Evolutionary conservation across 2,329 filamentous ascomycete species (phyloP), one percentile per base, ranked within the genome.

Genomic region (Rutstroemia sydowiana): DNA sequence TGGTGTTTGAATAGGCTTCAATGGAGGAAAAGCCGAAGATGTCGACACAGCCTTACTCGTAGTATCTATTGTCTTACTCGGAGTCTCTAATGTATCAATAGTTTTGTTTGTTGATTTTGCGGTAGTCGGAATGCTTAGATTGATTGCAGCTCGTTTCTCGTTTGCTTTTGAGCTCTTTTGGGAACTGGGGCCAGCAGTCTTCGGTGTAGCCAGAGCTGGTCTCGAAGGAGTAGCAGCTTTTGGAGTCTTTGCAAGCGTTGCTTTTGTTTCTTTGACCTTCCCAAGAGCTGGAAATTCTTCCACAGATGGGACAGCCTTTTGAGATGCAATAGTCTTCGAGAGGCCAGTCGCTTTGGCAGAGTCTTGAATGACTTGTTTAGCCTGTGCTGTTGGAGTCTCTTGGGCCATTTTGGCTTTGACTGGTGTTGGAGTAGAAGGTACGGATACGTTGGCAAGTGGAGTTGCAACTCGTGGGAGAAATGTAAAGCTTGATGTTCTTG

Each of bases 281-380:
- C 42, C 72, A 5, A 84, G 68, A 3, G 79, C 75, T 10, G 82
- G 82, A 59, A 84, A 85, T 58, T 85, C 81, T 59, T 84, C 79
- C 21, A 16, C 41, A 28, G 21, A 30, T 18, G 16, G 28, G 20
- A 44, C 11, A 8, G 14, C 13, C 21, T 28, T 44, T 14, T 31
- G 62, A 18, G 60, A 67, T 36, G 57, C 53, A n/a, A 71, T 70
- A 26, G 74, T 70, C 59, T 73, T 75, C 5, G 75, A 73, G 21
- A 75, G 59, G 0, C 74, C 73, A 44, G 68, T 75, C 44, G 74
- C 73, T 2, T 66, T 67, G 0, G 75, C 72, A 8, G 75, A 59
- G 10, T 70, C 64, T 54, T 76, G 78, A 46, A 73, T 69, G 20
- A 59, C 70, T 55, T 70, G 71, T 61, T 72, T 76, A 2, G 70